Base-by-base conservation (phyloP, 805 yeast genomes). In the Candida bentonensis region DNA sequence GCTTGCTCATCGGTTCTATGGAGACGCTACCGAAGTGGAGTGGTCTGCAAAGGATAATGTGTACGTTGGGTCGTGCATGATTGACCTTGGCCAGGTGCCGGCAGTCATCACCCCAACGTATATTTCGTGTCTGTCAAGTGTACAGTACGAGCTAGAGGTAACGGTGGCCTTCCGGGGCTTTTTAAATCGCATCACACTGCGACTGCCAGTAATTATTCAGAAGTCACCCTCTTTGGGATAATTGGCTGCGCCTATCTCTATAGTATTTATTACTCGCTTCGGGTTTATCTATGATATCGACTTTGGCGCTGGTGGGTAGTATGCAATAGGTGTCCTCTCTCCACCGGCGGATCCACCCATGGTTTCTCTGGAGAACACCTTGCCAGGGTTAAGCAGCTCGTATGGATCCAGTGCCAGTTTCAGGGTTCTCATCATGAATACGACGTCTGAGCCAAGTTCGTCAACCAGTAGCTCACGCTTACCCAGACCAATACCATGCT, bases 401-500 rank as follows among this genome's bases (percentile, higher is more conserved):
- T 72, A 64, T 1, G 95, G 95, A 58, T 85, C 95, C 34, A 86
- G 57, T 0, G 94, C 73, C 51, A 78, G 50, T 56, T 85, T 85
- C 44, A 85, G 57, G 54, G 74, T 73, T 53, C 95, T 71, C 95
- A 86, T 86, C 50, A 78, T 56, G 51, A 73, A 74, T 7, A 86
- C 66, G 0, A 88, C 70, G 22, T 73, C 78, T 25, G 65, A 69
- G 0, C 94, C 94, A 22, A 80, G 63, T 60, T 86, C 95, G 43
- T 72, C 68, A 4, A 67, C 58, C 42, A 86, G 63, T 51, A 68
- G 80, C 28, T 68, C 74, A 49, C 86, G 66, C 59, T 85, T 86
- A 39, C 92, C 94, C 53, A 76, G 71, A 0, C 95, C 95, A 40
- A 85, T 76, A 21, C 95, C 95, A 55, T 85, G 95, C 55, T 85